phyloP scores from a whole-genome alignment of 805 yeast species.

The Lachancea dasiensis region DNA sequence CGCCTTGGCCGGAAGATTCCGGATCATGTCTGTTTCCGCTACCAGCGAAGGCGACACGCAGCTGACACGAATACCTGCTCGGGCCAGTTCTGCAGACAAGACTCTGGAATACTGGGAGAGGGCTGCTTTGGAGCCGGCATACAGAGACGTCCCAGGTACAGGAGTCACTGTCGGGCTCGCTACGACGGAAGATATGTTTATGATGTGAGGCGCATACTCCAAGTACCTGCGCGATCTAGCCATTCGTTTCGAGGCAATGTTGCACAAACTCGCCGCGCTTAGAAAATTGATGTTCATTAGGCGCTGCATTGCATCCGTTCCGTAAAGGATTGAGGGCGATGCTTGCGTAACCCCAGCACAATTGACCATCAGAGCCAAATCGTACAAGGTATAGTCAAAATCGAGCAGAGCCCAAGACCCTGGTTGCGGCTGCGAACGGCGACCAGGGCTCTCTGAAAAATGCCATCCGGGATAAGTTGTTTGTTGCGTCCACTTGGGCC shows the following conservation, averaged over 20 bases:
- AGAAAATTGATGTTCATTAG: constrained; percentile 27
- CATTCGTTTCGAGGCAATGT: constrained; percentile 21
- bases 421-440: background rate
- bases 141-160: constrained; percentile 27
- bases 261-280: constrained; percentile 23
- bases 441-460: background rate
- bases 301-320: constrained; percentile 12
- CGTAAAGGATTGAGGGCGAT: constrained; percentile 18
- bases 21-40: constrained; percentile 26
- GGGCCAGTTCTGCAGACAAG: constrained; percentile 18
- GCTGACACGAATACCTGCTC: constrained; percentile 16
- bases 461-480: constrained; percentile 12
- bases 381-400: constrained; percentile 11
- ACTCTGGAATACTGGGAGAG: constrained; percentile 23
- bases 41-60: constrained; percentile 23
- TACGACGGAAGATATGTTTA: constrained; percentile 29
- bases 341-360: constrained; percentile 32
- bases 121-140: constrained; percentile 32
- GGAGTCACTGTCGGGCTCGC: constrained; percentile 14
- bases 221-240: constrained; percentile 14
- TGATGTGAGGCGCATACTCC: constrained; percentile 15
- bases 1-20: constrained; percentile 6
- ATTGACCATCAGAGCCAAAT: constrained; percentile 23
- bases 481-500: constrained; percentile 26
- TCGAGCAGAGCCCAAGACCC: constrained; percentile 3